phyloP scores from a whole-genome alignment of 2,329 filamentous ascomycete species.

The Aureobasidium subglaciale region DNA sequence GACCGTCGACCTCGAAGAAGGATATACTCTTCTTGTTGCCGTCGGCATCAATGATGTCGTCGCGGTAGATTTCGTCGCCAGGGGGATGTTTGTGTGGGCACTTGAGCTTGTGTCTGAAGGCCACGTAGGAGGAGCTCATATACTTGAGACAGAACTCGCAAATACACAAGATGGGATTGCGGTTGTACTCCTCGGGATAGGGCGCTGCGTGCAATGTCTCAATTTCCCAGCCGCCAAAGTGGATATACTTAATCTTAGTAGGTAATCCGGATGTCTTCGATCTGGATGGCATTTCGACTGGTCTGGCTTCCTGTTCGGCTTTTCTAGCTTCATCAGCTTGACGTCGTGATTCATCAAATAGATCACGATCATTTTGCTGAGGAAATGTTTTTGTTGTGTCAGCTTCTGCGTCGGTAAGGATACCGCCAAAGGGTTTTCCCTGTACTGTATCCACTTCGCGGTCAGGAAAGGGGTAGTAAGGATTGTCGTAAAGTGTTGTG shows the following conservation, averaged over 20 bases:
- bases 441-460: constrained; percentile 83
- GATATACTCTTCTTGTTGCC: constrained; percentile 43
- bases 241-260: constrained; percentile 97
- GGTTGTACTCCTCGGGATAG: constrained; percentile 96
- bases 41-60: constrained; percentile 58
- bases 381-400: constrained; percentile 88
- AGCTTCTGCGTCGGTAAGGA: constrained; percentile 79
- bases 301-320: constrained; percentile 57
- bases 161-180: constrained; percentile 94
- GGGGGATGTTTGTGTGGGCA: constrained; percentile 95
- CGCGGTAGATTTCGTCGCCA: constrained; percentile 93
- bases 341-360: constrained; percentile 83
- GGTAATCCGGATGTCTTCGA: constrained; percentile 72
- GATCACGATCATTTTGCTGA: constrained; percentile 67
- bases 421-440: constrained; percentile 91
- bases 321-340: constrained; percentile 92
- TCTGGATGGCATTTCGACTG: constrained; percentile 32
- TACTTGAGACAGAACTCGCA: constrained; percentile 99
- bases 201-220: constrained; percentile 99
- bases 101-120: constrained; percentile 92
- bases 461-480: constrained; percentile 83
- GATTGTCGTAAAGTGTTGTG: constrained; percentile 61
- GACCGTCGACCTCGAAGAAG: constrained; percentile 95
- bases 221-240: constrained; percentile 95
- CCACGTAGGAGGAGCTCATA: constrained; percentile 98